These are phyloP conservation scores for Nymphaea colorata DNA, from an alignment of 164 flowering plant genomes.

Conservation along the genomic window DNA sequence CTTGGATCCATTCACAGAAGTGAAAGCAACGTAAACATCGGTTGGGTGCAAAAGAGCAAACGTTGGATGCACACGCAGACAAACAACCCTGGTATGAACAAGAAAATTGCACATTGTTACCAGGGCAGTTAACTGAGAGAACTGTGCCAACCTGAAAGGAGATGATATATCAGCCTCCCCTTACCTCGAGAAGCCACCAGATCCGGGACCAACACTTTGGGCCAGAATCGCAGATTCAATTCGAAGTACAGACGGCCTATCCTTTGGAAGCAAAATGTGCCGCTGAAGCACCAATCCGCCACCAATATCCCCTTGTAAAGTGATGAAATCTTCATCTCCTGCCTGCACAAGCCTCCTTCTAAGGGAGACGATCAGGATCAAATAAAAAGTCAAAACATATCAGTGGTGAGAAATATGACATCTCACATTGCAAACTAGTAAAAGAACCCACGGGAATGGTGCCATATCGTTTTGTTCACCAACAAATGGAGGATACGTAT, in stretches of 20 bases:
- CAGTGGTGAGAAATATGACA: too few relatives aligned
- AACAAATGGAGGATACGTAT: too few relatives aligned
- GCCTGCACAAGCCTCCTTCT: slow-evolving; percentile 63
- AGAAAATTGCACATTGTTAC: background rate
- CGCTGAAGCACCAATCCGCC: slow-evolving; percentile 71
- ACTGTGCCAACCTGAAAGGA: background rate
- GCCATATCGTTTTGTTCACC: too few relatives aligned
- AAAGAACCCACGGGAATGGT: too few relatives aligned
- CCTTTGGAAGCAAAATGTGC: slow-evolving; percentile 34
- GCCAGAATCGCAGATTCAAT: slow-evolving; percentile 64
- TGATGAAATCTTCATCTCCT: slow-evolving; percentile 62
- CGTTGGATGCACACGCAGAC: slow-evolving; percentile 81
- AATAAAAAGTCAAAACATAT: too few relatives aligned
- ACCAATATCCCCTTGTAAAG: slow-evolving; percentile 71
- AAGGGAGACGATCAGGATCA: background rate
- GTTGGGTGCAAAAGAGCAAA: slow-evolving; percentile 73
- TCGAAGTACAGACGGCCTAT: slow-evolving; percentile 29
- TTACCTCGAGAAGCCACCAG: slow-evolving; percentile 91
- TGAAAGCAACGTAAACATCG: slow-evolving; percentile 55
- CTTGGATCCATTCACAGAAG: slow-evolving; percentile 57
- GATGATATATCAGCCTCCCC: background rate
- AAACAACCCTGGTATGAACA: slow-evolving; percentile 49
- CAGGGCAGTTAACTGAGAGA: background rate
- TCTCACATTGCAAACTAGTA: too few relatives aligned
- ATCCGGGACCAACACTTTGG: slow-evolving; percentile 77